Conservation (phyloP, 192 early-diverging fungal genomes). For the Linnemannia schmuckeri region DNA sequence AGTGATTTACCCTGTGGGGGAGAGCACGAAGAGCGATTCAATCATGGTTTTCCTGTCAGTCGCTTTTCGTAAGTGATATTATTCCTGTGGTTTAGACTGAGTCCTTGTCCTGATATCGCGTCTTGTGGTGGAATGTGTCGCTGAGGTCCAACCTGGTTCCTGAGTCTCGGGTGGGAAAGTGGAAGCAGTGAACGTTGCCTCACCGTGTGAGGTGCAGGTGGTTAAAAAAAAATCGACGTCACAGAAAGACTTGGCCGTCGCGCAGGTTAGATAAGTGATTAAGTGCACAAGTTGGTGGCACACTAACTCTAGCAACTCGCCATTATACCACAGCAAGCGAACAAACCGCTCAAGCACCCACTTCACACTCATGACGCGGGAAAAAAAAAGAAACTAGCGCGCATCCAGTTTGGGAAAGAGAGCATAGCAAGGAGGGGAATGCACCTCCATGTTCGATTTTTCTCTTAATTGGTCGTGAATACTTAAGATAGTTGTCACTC, state of each 20-base stretch:
- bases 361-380: no score
- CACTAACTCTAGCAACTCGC: no score
- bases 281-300: no score
- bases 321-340: no score
- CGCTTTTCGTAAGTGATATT: not conserved
- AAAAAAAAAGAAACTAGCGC: no score
- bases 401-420: not conserved
- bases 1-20: constrained; percentile 45
- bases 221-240: not conserved
- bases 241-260: not conserved
- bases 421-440: not conserved
- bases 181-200: not conserved
- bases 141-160: not conserved
- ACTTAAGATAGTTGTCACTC: not conserved
- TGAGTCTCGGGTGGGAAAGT: not conserved
- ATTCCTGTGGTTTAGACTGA: not conserved
- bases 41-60: constrained; percentile 24
- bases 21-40: constrained; percentile 54
- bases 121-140: not conserved
- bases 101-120: not conserved
- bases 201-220: not conserved
- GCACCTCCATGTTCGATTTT: not conserved
- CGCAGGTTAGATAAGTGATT: no score
- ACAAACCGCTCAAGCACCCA: no score
- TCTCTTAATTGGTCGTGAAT: not conserved